phyloP scores from a whole-genome alignment of 2,329 filamentous ascomycete genomes.

The Orbilia ellipsospora region DNA sequence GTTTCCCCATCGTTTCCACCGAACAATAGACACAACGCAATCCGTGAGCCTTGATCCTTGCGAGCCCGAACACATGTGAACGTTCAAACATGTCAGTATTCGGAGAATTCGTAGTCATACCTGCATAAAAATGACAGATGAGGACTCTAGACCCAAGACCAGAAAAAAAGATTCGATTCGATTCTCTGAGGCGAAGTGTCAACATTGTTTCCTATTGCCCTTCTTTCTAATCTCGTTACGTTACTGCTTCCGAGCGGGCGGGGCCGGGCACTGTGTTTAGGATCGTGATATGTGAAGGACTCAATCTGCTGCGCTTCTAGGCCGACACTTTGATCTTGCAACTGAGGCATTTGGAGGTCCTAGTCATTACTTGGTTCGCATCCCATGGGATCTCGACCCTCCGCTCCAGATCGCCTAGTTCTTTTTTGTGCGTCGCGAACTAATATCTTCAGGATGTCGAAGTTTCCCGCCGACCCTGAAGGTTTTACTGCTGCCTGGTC shows the following conservation, averaged over 20 bases:
- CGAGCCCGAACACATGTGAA: neutral
- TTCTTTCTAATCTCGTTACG: neutral
- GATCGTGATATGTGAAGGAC: slow-evolving; percentile 4
- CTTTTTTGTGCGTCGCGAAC: slow-evolving; percentile 44
- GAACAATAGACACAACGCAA: slow-evolving; percentile 32
- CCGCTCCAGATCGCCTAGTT: neutral
- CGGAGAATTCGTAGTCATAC: slow-evolving; percentile 53
- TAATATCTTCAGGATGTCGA: slow-evolving; percentile 11
- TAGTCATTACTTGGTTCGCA: neutral
- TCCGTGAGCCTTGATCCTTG: slow-evolving; percentile 43
- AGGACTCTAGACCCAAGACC: neutral
- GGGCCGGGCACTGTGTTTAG: neutral
- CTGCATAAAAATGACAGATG: slow-evolving; percentile 24
- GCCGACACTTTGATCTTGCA: neutral
- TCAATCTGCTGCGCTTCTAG: neutral
- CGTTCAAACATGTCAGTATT: slow-evolving; percentile 1
- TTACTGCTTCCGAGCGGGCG: too few species aligned
- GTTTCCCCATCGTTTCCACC: neutral
- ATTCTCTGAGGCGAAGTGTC: neutral
- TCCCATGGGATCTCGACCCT: slow-evolving; percentile 30
- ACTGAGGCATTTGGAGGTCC: slow-evolving; percentile 24
- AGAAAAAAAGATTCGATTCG: neutral
- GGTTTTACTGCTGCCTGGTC: slow-evolving; percentile 29
- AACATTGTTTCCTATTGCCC: too few species aligned
- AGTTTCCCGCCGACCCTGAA: slow-evolving; percentile 10